These are phyloP conservation scores for Kurtzmaniella fragi DNA, from an alignment of 805 yeast genomes.

Conservation along the genomic window DNA sequence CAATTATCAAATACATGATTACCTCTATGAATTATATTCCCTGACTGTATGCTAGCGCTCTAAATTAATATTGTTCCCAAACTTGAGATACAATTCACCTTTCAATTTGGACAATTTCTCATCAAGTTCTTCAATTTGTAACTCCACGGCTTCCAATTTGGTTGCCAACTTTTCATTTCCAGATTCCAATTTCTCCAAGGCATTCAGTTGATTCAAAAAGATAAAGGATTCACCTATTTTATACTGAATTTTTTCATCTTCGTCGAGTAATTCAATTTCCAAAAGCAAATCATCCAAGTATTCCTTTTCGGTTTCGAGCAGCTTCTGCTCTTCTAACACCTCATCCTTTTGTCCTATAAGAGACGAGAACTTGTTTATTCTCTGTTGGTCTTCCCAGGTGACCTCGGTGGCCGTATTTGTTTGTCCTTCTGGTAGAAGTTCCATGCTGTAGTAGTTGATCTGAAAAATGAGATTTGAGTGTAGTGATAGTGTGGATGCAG, in stretches of 20 bases:
- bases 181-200: constrained; percentile 60
- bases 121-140: constrained; percentile 47
- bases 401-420: constrained; percentile 54
- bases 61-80: constrained; percentile 83
- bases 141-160: constrained; percentile 43
- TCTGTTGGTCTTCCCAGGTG: constrained; percentile 79
- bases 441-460: constrained; percentile 21
- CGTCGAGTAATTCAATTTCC: constrained; percentile 82
- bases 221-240: constrained; percentile 80
- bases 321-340: constrained; percentile 43
- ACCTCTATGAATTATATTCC: not conserved
- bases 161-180: constrained; percentile 52
- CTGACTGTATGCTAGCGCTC: constrained; percentile 44
- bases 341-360: constrained; percentile 68
- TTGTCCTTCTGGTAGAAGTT: constrained; percentile 52
- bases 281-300: constrained; percentile 79
- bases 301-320: constrained; percentile 67
- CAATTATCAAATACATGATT: too few relatives aligned
- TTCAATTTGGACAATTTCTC: constrained; percentile 58
- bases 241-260: constrained; percentile 65
- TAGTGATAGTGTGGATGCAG: too few relatives aligned
- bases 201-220: constrained; percentile 60
- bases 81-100: constrained; percentile 74
- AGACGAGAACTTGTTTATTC: constrained; percentile 84
- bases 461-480: too few relatives aligned